Percentiles rank a stretch among this genome's conserved stretches.
Evolutionary conservation across 371 early-diverging fungal species (phyloP).

Genomic region (Rhizopus stolonifer): DNA sequence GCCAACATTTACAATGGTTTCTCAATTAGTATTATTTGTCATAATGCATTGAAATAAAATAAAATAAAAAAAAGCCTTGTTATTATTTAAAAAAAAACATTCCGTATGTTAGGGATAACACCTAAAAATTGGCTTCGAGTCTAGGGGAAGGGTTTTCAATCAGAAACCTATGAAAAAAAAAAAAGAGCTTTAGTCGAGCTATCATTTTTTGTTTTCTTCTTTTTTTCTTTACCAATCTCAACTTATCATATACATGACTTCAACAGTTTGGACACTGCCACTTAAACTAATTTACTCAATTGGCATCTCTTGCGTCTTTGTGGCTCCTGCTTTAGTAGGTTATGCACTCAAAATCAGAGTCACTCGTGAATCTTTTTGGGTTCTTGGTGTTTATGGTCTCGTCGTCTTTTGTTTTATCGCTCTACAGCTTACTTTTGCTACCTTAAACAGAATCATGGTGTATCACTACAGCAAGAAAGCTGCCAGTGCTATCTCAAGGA

Average conservation of each 20-base stretch:
- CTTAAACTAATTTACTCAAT: conserved; percentile 44
- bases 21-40: too few species aligned
- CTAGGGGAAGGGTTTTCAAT: too few species aligned
- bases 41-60: too few species aligned
- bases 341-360: conserved; percentile 39
- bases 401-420: conserved; percentile 42
- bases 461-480: conserved; percentile 13
- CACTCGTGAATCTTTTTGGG: conserved; percentile 29
- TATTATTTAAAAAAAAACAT: too few species aligned
- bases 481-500: conserved; percentile 9
- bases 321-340: conserved; percentile 46
- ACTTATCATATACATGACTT: conserved; percentile 3
- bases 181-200: too few species aligned
- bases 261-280: conserved; percentile 35
- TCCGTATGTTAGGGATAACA: too few species aligned
- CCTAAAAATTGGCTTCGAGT: too few species aligned
- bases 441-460: conserved; percentile 35
- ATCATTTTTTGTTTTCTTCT: neutral
- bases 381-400: conserved; percentile 44
- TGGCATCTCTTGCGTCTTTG: conserved; percentile 40
- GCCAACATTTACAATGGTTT: too few species aligned
- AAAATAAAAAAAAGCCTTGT: too few species aligned
- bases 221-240: neutral
- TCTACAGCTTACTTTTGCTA: conserved; percentile 43
- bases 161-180: too few species aligned